These are phyloP conservation scores for Pseudopyricularia javanii DNA, from an alignment of 2,329 filamentous ascomycete species.

Conservation along the genomic window DNA sequence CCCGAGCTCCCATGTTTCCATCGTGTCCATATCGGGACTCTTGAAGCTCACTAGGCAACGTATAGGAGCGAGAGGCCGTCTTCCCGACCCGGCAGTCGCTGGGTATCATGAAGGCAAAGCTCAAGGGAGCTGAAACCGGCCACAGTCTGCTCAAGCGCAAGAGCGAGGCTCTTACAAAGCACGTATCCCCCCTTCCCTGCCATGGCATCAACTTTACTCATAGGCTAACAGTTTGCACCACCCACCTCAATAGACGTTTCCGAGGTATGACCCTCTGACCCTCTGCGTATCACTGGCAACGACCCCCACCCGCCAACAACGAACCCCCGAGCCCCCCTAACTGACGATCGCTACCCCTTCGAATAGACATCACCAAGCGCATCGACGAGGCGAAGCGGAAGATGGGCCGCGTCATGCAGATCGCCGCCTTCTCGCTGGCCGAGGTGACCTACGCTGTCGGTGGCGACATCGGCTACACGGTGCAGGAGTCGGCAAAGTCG, in stretches of 20 bases:
- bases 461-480: conserved; percentile 90
- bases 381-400: conserved; percentile 99
- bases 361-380: conserved; percentile 76
- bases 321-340: neutral
- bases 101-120: conserved; percentile 93
- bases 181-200: conserved; percentile 16
- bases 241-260: conserved; percentile 59
- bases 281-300: too few relatives aligned
- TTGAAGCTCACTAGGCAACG: neutral
- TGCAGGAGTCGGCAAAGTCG: conserved; percentile 88
- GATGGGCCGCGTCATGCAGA: conserved; percentile 99
- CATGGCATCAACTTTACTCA: neutral
- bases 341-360: neutral
- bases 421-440: conserved; percentile 91
- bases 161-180: conserved; percentile 97
- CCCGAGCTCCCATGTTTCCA: neutral
- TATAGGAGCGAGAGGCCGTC: conserved; percentile 82
- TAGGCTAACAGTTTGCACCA: neutral
- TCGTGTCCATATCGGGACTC: neutral
- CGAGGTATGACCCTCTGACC: conserved; percentile 48
- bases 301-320: too few relatives aligned
- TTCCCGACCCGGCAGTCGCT: conserved; percentile 96
- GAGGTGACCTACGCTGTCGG: conserved; percentile 97
- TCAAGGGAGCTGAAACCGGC: conserved; percentile 84
- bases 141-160: conserved; percentile 95